Conservation (phyloP, 225 moss, liverwort and hornwort species). For the Pleurozium schreberi region DNA sequence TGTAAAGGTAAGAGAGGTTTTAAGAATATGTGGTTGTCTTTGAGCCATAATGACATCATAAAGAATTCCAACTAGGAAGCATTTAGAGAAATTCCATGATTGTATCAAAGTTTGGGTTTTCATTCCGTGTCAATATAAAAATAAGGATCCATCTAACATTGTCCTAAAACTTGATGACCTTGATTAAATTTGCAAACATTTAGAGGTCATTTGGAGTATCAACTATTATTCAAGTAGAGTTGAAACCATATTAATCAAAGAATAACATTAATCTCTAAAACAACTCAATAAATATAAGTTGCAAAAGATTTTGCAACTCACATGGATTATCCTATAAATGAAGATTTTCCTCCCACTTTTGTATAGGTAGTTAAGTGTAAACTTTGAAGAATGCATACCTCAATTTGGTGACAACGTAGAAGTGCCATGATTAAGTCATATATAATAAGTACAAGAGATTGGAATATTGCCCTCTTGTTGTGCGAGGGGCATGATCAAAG, state of each 20-base stretch:
- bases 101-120: background rate
- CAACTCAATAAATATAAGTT: background rate
- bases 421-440: background rate
- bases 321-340: background rate
- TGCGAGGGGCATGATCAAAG: background rate
- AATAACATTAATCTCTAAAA: background rate
- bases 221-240: background rate
- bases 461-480: background rate
- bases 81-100: background rate
- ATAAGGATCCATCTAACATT: background rate
- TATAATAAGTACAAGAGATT: background rate
- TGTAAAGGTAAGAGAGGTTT: too few relatives aligned
- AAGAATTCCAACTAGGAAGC: background rate
- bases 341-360: background rate
- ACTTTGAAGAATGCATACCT: background rate
- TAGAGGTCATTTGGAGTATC: fast-evolving
- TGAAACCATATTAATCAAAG: background rate
- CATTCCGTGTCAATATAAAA: background rate
- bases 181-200: background rate
- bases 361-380: background rate
- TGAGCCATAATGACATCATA: background rate
- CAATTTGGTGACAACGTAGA: background rate
- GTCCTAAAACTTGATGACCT: too few relatives aligned
- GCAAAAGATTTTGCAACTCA: background rate
- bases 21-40: fast-evolving